Conservation (phyloP, 2,329 filamentous ascomycete genomes). For the Calonectria hawksworthii region DNA sequence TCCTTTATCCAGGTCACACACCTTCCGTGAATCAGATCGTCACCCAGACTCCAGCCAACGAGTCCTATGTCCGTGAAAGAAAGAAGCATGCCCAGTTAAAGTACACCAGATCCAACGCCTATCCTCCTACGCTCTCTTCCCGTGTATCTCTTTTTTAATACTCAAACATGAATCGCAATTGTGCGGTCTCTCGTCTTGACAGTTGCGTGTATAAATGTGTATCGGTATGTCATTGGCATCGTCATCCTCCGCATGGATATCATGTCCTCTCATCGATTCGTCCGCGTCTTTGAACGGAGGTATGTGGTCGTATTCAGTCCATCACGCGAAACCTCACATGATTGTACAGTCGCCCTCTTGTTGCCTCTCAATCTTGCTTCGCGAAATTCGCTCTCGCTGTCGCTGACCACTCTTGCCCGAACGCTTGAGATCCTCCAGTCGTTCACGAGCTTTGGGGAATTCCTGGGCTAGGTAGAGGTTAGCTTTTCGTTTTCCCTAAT, state of each 20-base stretch:
- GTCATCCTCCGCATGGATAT: constrained; percentile 7
- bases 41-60: not conserved
- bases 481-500: constrained; percentile 36
- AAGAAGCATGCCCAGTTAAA: constrained; percentile 16
- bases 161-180: constrained; percentile 11
- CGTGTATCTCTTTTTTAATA: constrained; percentile 18
- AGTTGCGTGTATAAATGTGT: constrained; percentile 10
- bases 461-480: constrained; percentile 79
- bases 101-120: constrained; percentile 29
- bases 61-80: constrained; percentile 3
- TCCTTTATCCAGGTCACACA: not conserved
- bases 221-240: constrained; percentile 1
- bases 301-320: not conserved
- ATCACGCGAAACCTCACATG: constrained; percentile 71
- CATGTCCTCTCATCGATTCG: constrained; percentile 2
- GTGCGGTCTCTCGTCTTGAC: not conserved
- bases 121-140: constrained; percentile 6
- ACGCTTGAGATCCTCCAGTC: constrained; percentile 91
- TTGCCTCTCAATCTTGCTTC: constrained; percentile 85
- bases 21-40: not conserved
- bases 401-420: constrained; percentile 79
- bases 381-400: constrained; percentile 82
- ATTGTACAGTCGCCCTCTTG: constrained; percentile 90
- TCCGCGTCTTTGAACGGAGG: constrained; percentile 5
- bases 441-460: constrained; percentile 92